These are phyloP conservation scores for Dictyostelium firmibasis DNA, from an alignment of 78 protist genomes.

Conservation along the genomic window DNA sequence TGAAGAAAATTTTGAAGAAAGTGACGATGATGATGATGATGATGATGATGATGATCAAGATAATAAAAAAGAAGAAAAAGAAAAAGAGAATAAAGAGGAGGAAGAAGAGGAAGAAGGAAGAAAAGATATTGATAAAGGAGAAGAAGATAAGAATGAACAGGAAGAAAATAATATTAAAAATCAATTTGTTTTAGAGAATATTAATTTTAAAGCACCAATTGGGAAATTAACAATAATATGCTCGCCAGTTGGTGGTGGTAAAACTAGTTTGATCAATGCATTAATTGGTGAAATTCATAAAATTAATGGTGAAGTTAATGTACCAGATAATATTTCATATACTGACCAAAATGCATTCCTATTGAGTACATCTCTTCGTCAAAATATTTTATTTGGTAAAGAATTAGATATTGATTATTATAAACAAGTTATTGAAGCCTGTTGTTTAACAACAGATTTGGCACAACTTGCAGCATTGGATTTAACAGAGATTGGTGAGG, in stretches of 20 bases:
- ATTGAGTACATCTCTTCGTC: conserved; percentile 87
- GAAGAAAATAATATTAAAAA: background rate
- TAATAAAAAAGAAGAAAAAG: background rate
- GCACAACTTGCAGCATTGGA: conserved; percentile 85
- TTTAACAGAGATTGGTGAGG: conserved; percentile 97
- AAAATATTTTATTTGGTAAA: conserved; percentile 97
- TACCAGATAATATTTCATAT: conserved; percentile 12
- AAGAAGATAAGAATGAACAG: too few species aligned
- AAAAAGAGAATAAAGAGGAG: background rate
- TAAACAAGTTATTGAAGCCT: conserved; percentile 78
- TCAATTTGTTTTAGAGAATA: background rate
- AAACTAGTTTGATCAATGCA: conserved; percentile 83
- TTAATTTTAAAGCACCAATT: conserved; percentile 41
- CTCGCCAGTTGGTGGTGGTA: conserved; percentile 94
- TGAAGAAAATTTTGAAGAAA: background rate
- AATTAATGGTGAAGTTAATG: background rate
- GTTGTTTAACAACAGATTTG: conserved; percentile 84
- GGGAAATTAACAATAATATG: conserved; percentile 75
- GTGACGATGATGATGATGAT: background rate
- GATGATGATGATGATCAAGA: background rate
- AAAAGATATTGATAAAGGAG: too few species aligned
- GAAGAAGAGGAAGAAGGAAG: too few species aligned
- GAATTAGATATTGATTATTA: conserved; percentile 79
- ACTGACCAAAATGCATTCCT: conserved; percentile 95
- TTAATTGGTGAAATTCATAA: conserved; percentile 68